Evolutionary conservation across 2,329 filamentous ascomycete genomes (phyloP).

Genomic region (Colletotrichum scovillei): DNA sequence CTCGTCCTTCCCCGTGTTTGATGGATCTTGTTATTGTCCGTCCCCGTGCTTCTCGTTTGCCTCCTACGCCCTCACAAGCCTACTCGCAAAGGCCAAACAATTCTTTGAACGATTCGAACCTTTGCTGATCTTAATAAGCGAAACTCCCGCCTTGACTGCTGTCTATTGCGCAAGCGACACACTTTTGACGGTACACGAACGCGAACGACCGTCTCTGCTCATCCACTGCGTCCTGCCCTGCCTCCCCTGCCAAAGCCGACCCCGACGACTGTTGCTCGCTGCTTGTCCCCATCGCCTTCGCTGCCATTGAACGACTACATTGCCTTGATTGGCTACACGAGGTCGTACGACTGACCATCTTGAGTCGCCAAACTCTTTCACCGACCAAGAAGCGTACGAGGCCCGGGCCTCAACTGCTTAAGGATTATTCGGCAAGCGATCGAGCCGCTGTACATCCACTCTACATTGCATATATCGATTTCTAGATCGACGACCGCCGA

Average conservation of each 20-base stretch:
- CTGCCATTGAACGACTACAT: background rate
- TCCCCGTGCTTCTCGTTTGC: slow-evolving; percentile 15
- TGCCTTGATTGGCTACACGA: slow-evolving; percentile 19
- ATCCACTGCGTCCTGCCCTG: slow-evolving; percentile 3
- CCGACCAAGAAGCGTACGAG: slow-evolving; percentile 6
- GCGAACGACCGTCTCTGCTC: slow-evolving; percentile 5
- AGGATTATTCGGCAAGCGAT: slow-evolving; percentile 3
- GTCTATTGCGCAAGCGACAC: slow-evolving; percentile 3
- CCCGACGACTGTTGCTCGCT: slow-evolving; percentile 4
- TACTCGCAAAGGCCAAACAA: background rate
- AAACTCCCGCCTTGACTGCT: background rate
- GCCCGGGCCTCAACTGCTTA: background rate
- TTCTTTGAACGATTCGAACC: background rate
- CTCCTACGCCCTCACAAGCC: background rate
- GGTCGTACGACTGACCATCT: slow-evolving; percentile 25
- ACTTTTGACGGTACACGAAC: slow-evolving; percentile 1
- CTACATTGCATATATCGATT: slow-evolving; percentile 24
- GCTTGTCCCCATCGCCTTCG: slow-evolving; percentile 17
- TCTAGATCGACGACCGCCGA: slow-evolving; percentile 37
- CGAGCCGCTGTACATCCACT: background rate
- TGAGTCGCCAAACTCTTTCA: slow-evolving; percentile 1
- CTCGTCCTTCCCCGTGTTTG: slow-evolving; percentile 12
- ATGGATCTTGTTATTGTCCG: slow-evolving; percentile 6
- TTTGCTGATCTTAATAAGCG: slow-evolving; percentile 28
- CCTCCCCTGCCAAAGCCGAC: slow-evolving; percentile 4